A percentile compares a stretch with the other conserved stretches of the same genome.
Conservation (phyloP, 2,329 filamentous ascomycete species). For the Apiospora aurea region DNA sequence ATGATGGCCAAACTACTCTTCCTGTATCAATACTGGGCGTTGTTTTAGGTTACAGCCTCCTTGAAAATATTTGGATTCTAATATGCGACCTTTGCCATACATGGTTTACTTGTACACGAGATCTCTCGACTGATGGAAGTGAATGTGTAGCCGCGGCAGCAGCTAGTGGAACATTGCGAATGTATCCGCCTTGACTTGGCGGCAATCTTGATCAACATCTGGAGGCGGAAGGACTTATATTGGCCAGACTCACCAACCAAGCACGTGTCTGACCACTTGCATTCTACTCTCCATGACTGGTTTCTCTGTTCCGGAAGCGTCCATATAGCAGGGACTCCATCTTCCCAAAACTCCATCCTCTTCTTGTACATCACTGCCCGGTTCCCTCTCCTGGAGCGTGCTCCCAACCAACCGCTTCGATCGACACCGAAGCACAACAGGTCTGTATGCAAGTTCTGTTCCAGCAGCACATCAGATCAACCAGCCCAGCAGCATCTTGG, state of each 20-base stretch:
- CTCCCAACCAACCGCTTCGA: not conserved
- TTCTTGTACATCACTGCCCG: not conserved
- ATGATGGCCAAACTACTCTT: not conserved
- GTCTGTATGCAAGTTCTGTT: not conserved
- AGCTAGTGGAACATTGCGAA: not conserved
- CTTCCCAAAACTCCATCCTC: not conserved
- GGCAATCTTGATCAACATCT: not conserved
- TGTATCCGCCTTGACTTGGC: not conserved
- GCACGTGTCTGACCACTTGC: too few species aligned
- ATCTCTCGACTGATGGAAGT: not conserved
- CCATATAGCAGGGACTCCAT: not conserved
- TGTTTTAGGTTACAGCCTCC: not conserved
- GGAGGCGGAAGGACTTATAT: too few species aligned
- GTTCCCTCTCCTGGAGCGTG: not conserved
- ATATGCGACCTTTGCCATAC: not conserved
- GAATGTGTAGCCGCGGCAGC: not conserved
- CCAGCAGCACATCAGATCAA: not conserved
- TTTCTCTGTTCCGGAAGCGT: not conserved
- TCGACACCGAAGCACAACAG: not conserved
- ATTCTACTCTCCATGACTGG: not conserved
- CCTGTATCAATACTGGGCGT: not conserved
- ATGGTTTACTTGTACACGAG: not conserved
- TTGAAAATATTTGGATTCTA: not conserved
- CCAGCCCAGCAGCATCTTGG: not conserved
- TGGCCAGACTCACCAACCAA: too few species aligned